Percentiles rank a stretch among this genome's conserved stretches.
Evolutionary conservation across 441 rosid genomes (phyloP).

Genomic region (Adansonia grandidieri): DNA sequence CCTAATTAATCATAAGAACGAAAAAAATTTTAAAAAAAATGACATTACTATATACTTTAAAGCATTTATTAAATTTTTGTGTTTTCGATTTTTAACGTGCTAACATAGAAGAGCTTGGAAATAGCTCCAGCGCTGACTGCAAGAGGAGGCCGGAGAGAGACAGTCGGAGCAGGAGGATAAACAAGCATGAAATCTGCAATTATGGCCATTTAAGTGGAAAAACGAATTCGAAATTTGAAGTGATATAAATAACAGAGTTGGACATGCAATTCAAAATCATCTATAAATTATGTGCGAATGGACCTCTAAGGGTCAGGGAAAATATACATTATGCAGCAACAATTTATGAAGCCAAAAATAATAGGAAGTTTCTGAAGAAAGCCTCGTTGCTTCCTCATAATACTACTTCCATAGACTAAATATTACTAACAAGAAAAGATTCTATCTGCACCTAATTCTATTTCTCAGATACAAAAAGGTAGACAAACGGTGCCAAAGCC

Average conservation of each 20-base stretch:
- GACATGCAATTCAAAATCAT: conserved; percentile 6
- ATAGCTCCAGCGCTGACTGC: conserved; percentile 64
- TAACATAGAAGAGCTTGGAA: conserved; percentile 77
- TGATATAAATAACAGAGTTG: conserved; percentile 21
- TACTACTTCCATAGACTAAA: background rate
- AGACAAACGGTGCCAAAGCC: background rate
- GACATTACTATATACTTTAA: too few species aligned
- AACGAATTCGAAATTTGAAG: conserved; percentile 16
- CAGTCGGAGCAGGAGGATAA: conserved; percentile 93
- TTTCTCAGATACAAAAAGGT: background rate
- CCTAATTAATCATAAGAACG: too few species aligned
- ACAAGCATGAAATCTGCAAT: conserved; percentile 98
- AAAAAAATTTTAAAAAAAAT: too few species aligned
- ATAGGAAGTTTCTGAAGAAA: background rate
- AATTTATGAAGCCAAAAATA: background rate
- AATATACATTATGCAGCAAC: background rate
- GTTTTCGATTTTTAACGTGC: too few species aligned
- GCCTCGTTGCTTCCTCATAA: background rate
- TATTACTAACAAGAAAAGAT: background rate
- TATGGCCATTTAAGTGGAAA: conserved; percentile 81
- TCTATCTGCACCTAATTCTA: background rate
- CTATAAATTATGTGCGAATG: background rate
- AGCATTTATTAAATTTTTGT: too few species aligned
- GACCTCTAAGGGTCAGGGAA: background rate
- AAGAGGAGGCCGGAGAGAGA: conserved; percentile 74